Percentiles rank a stretch among this genome's conserved stretches.
Conservation (phyloP, 2,329 filamentous ascomycete genomes). For the Hawksworthiomyces lignivorus region DNA sequence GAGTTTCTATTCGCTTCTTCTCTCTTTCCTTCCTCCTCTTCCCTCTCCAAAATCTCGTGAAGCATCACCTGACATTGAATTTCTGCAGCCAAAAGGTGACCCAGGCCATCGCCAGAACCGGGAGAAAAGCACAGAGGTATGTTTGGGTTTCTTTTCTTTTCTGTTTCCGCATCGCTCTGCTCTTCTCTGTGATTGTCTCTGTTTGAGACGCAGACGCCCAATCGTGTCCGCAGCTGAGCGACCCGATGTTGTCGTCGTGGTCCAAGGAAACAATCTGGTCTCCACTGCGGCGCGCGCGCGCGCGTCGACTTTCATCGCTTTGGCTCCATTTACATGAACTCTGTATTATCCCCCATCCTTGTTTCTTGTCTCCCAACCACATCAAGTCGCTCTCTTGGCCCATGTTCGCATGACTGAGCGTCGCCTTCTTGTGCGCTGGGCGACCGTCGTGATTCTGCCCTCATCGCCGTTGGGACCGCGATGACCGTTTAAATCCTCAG, state of each 20-base stretch:
- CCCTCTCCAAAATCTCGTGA: slow-evolving; percentile 15
- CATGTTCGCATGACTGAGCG: too few relatives aligned
- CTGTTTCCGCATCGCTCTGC: not conserved
- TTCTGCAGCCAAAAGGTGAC: slow-evolving; percentile 16
- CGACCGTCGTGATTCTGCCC: too few relatives aligned
- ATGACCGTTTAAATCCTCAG: too few relatives aligned
- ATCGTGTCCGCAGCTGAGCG: too few relatives aligned
- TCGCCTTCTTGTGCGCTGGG: too few relatives aligned
- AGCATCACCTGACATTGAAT: slow-evolving; percentile 20
- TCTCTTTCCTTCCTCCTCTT: slow-evolving; percentile 1
- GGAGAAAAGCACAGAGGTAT: slow-evolving; percentile 14
- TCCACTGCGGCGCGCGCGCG: not conserved
- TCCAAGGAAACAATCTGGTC: not conserved
- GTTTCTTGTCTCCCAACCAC: not conserved
- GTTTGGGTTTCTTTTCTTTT: slow-evolving; percentile 8
- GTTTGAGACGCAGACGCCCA: too few relatives aligned
- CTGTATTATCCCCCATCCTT: too few relatives aligned
- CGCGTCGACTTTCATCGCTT: slow-evolving; percentile 1
- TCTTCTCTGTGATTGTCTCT: too few relatives aligned
- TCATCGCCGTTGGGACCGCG: too few relatives aligned
- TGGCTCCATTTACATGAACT: not conserved
- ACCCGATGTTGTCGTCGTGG: too few relatives aligned
- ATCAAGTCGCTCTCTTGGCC: slow-evolving; percentile 1
- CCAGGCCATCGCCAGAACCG: slow-evolving; percentile 1
- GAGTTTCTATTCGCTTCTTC: slow-evolving; percentile 10